A percentile compares a stretch with the other conserved stretches of the same genome.
These are phyloP conservation scores for Mytilinidion resinicola DNA, from an alignment of 495 filamentous ascomycete species.

Conservation along the genomic window DNA sequence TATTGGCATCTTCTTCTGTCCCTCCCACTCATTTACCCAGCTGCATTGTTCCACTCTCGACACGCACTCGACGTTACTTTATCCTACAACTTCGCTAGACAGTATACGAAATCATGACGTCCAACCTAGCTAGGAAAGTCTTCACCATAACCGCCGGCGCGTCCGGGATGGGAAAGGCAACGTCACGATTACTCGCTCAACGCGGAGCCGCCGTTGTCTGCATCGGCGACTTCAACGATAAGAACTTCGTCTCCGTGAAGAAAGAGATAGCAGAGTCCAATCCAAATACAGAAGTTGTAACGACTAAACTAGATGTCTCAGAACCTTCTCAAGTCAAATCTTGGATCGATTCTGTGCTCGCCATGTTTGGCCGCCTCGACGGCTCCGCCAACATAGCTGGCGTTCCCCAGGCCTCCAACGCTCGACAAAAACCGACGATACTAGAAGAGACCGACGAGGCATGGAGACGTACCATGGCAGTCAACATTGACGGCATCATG, in stretches of 20 bases:
- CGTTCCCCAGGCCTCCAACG: constrained; percentile 8
- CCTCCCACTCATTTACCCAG: too few species aligned
- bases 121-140: background rate
- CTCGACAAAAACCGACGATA: background rate
- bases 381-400: constrained; percentile 56
- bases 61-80: too few species aligned
- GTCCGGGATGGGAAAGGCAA: constrained; percentile 4
- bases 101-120: too few species aligned
- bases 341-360: constrained; percentile 2
- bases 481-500: background rate
- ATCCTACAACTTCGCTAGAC: too few species aligned
- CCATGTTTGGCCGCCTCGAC: constrained; percentile 38
- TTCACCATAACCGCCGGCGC: background rate
- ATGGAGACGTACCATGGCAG: background rate
- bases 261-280: background rate
- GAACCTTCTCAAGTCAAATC: background rate
- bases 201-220: background rate
- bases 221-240: background rate
- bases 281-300: background rate
- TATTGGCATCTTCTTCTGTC: too few species aligned
- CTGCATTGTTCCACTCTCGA: too few species aligned
- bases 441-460: background rate
- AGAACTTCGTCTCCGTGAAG: background rate
- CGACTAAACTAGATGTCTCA: background rate
- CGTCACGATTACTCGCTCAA: background rate